Conservation (phyloP, 495 filamentous ascomycete species). For the Tuber indicum region DNA sequence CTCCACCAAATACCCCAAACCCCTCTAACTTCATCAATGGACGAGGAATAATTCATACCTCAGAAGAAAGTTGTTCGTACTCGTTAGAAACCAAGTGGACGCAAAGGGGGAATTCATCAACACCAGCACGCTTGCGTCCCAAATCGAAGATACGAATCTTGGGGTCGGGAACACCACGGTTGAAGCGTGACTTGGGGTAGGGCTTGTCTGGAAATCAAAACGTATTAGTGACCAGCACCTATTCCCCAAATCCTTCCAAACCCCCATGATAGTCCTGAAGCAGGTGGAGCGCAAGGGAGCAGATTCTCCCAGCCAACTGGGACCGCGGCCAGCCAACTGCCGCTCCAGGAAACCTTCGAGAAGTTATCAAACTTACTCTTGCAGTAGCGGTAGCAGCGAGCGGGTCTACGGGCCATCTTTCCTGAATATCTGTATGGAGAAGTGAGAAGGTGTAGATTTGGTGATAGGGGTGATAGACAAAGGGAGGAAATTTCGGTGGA, state of each 20-base stretch:
- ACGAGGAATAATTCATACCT: constrained; percentile 44
- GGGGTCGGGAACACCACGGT: constrained; percentile 99
- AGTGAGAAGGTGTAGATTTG: not conserved
- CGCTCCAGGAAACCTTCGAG: constrained; percentile 50
- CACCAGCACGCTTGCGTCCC: constrained; percentile 93
- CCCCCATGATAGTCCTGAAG: not conserved
- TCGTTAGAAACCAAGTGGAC: constrained; percentile 99
- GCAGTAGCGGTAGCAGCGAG: constrained; percentile 99
- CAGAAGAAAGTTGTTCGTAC: constrained; percentile 96
- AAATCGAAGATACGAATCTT: constrained; percentile 99
- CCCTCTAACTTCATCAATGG: not conserved
- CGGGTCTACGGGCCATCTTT: constrained; percentile 97
- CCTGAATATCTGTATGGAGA: constrained; percentile 54
- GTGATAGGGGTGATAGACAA: constrained; percentile 15
- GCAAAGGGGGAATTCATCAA: constrained; percentile 97
- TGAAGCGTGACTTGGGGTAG: constrained; percentile 99
- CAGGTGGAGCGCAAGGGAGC: not conserved
- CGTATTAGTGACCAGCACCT: constrained; percentile 9
- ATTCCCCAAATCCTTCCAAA: not conserved
- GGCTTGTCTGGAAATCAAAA: constrained; percentile 54
- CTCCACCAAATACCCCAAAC: not conserved
- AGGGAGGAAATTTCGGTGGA: constrained; percentile 16
- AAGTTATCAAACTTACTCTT: constrained; percentile 73
- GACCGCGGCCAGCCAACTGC: not conserved
- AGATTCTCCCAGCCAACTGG: not conserved